Base-by-base conservation (phyloP, 2,329 filamentous ascomycete species). In the Paecilomyces fulvus region DNA sequence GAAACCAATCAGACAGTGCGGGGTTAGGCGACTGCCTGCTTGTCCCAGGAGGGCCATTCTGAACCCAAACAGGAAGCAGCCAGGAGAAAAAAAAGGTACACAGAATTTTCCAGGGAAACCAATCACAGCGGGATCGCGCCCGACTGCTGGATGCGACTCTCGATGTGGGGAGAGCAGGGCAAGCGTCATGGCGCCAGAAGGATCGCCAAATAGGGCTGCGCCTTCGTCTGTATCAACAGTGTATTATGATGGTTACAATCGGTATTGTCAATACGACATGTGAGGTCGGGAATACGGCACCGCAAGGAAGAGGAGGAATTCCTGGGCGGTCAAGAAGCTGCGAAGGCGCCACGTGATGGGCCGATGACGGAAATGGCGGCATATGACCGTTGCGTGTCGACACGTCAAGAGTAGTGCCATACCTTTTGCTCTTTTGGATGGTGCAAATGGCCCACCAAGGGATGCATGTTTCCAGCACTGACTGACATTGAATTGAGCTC, bases 281-380 rank as follows among this genome's bases (percentile, higher is more conserved):
- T 61, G 58, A 58, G 56, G 58, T 12, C 48, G 48, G 48, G 10
- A 49, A 28, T 23, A 21, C 48, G 48, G 48, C 48, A 49, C 17
- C 20, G 25, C 48, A n/a, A 25, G 20, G 20, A 11, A 14, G 48
- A 28, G 7, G 25, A 50, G 30, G 51, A 46, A 10, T n/a, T 11
- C 30, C 55, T 54, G 54, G 57, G 53, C 56, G 51, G 52, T 56
- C 37, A 43, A 60, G 55, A 31, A 51, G 57, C 50, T 28, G 52
- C 33, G 28, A 60, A 65, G 59, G 62, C 61, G 61, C 66, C 67
- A 69, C 67, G 67, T 69, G 66, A 67, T 66, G 61, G 56, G 51
- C 57, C 17, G 52, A 64, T 61, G 63, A 64, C 59, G 58, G 57
- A 63, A 31, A 30, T 50, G 53, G 48, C 48, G 53, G 52, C 52